Conservation (phyloP, 164 flowering plant genomes). For the Berberis thunbergii region DNA sequence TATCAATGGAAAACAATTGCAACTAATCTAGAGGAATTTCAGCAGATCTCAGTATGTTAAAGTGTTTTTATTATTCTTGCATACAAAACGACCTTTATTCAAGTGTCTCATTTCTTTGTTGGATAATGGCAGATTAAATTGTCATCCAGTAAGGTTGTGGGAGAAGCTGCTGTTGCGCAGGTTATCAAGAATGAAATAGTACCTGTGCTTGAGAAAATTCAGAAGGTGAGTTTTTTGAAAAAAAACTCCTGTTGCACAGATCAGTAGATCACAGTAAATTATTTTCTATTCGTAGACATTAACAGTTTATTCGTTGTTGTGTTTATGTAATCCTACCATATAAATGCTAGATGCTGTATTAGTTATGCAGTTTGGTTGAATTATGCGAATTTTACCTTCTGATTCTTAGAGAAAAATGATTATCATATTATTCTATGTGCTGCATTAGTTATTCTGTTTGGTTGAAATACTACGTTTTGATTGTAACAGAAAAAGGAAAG, state of each 20-base stretch:
- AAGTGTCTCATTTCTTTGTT: conserved; percentile 8
- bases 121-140: conserved; percentile 47
- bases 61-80: conserved; percentile 2
- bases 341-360: too few relatives aligned
- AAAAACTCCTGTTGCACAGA: too few relatives aligned
- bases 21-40: conserved; percentile 76
- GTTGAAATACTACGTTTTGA: too few relatives aligned
- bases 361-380: too few relatives aligned
- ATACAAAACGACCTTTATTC: neutral
- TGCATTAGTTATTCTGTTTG: too few relatives aligned
- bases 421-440: too few relatives aligned
- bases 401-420: too few relatives aligned
- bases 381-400: too few relatives aligned
- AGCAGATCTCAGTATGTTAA: conserved; percentile 39
- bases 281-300: too few relatives aligned
- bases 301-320: too few relatives aligned
- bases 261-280: too few relatives aligned
- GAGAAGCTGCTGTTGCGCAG: conserved; percentile 41
- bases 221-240: conserved; percentile 35
- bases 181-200: conserved; percentile 38
- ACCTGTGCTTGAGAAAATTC: conserved; percentile 56
- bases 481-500: conserved; percentile 58
- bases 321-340: too few relatives aligned
- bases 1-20: conserved; percentile 82
- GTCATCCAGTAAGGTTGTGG: conserved; percentile 36